These are phyloP conservation scores for Trametes polyzona DNA, from an alignment of 1,284 basidiomycete genomes.

Conservation along the genomic window DNA sequence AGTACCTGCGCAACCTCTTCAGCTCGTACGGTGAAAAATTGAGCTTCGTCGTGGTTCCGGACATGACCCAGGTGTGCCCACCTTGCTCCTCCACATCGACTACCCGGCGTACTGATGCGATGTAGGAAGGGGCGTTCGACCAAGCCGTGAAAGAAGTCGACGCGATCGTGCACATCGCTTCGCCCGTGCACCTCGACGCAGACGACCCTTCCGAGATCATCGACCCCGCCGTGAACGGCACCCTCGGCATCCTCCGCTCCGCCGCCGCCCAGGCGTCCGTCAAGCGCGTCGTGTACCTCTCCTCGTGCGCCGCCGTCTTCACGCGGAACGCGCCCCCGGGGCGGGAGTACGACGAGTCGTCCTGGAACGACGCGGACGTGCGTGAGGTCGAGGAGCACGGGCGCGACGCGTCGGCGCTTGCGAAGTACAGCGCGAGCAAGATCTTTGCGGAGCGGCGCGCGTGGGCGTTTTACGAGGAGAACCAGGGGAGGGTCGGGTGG, in stretches of 20 bases:
- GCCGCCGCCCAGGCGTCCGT: constrained; percentile 48
- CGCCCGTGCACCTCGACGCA: constrained; percentile 41
- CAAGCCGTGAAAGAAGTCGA: constrained; percentile 45
- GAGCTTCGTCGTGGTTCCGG: constrained; percentile 54
- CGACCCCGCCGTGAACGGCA: constrained; percentile 35
- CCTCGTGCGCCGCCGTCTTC: constrained; percentile 55
- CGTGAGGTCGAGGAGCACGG: constrained; percentile 57
- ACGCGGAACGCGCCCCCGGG: constrained; percentile 24
- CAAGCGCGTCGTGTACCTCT: constrained; percentile 65
- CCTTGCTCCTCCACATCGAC: constrained; percentile 48
- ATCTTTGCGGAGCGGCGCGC: constrained; percentile 67
- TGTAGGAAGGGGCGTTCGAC: constrained; percentile 42
- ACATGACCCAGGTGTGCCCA: constrained; percentile 55
- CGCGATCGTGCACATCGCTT: constrained; percentile 49
- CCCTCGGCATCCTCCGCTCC: constrained; percentile 29
- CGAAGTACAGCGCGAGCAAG: constrained; percentile 65
- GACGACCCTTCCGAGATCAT: constrained; percentile 41
- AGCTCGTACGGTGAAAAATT: constrained; percentile 47
- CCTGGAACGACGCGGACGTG: constrained; percentile 68
- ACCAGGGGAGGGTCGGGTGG: constrained; percentile 52
- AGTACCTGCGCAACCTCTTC: constrained; percentile 52
- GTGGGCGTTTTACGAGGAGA: constrained; percentile 59
- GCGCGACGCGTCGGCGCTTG: constrained; percentile 41
- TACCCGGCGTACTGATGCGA: constrained; percentile 55
- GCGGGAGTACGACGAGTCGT: constrained; percentile 42